Conservation (phyloP, 306 rosid species). For the Prunus campanulata region DNA sequence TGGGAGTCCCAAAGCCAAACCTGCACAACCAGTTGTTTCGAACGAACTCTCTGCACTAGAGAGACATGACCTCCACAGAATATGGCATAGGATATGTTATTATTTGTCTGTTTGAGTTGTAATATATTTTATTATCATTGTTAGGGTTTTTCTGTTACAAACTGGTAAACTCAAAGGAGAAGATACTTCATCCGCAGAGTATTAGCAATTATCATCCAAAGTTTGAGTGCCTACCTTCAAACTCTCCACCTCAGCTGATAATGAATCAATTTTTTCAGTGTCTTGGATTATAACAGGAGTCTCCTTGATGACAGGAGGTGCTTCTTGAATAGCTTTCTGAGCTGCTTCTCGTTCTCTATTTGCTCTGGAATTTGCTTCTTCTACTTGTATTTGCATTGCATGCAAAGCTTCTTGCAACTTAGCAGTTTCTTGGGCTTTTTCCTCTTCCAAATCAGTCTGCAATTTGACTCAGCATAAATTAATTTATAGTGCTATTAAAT, state of each 20-base stretch:
- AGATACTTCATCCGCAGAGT: conserved; percentile 1
- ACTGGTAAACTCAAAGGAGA: conserved; percentile 8
- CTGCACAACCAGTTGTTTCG: neutral
- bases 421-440: conserved; percentile 73
- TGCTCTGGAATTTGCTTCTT: conserved; percentile 85
- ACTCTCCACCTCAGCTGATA: conserved; percentile 72
- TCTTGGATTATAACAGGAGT: conserved; percentile 92
- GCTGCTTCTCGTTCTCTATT: conserved; percentile 84
- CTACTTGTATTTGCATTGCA: conserved; percentile 78
- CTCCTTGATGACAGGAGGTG: conserved; percentile 97
- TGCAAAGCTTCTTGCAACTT: conserved; percentile 80
- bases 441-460: conserved; percentile 98
- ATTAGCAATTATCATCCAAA: neutral
- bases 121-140: neutral
- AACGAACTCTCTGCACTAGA: neutral
- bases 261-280: conserved; percentile 80
- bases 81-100: neutral
- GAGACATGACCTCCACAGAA: neutral
- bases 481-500: conserved; percentile 11
- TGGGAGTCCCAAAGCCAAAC: neutral
- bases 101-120: neutral
- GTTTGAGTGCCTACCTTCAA: conserved; percentile 59
- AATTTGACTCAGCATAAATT: conserved; percentile 24
- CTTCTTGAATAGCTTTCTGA: conserved; percentile 86
- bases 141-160: neutral